A percentile compares a stretch with the other conserved stretches of the same genome.
Conservation (phyloP, 345 rosid species). For the Pelargonium nanum region DNA sequence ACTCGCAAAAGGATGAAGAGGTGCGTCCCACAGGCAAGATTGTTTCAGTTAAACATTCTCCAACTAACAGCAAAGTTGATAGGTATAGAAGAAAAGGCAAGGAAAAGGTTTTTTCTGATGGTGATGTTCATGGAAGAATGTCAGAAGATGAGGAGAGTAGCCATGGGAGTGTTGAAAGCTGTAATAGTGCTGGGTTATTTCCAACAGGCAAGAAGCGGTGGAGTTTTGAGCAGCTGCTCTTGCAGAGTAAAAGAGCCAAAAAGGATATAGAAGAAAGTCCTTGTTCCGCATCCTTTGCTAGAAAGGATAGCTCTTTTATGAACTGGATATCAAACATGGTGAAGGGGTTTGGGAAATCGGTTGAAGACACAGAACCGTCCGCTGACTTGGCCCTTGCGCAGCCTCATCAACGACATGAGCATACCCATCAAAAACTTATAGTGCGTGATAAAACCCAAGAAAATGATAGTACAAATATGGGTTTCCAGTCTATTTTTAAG, state of each 20-base stretch:
- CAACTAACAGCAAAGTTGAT: constrained; percentile 20
- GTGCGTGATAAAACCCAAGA: constrained; percentile 15
- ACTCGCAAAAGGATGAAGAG: constrained; percentile 20
- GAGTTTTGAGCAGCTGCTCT: constrained; percentile 40
- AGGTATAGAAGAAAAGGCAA: constrained; percentile 38
- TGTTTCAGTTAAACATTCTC: constrained; percentile 16
- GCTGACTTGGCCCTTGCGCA: constrained; percentile 27
- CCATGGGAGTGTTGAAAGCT: constrained; percentile 84
- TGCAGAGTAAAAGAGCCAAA: constrained; percentile 53
- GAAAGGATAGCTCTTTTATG: constrained; percentile 75
- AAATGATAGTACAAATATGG: constrained; percentile 25
- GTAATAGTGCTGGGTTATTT: constrained; percentile 43
- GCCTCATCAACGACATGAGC: constrained; percentile 19
- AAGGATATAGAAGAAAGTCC: constrained; percentile 34
- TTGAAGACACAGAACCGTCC: constrained; percentile 26
- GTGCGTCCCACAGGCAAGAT: constrained; percentile 15
- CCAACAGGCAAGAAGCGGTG: constrained; percentile 37
- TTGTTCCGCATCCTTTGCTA: constrained; percentile 37
- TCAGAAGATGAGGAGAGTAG: constrained; percentile 44
- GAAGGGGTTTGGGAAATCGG: constrained; percentile 49
- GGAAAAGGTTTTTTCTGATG: constrained; percentile 55
- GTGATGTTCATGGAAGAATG: constrained; percentile 29
- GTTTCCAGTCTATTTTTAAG: constrained; percentile 72
- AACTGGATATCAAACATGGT: constrained; percentile 87
- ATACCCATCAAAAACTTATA: constrained; percentile 14